phyloP scores from a whole-genome alignment of 108 stramenopile genomes.

The Parietichytrium sp. region DNA sequence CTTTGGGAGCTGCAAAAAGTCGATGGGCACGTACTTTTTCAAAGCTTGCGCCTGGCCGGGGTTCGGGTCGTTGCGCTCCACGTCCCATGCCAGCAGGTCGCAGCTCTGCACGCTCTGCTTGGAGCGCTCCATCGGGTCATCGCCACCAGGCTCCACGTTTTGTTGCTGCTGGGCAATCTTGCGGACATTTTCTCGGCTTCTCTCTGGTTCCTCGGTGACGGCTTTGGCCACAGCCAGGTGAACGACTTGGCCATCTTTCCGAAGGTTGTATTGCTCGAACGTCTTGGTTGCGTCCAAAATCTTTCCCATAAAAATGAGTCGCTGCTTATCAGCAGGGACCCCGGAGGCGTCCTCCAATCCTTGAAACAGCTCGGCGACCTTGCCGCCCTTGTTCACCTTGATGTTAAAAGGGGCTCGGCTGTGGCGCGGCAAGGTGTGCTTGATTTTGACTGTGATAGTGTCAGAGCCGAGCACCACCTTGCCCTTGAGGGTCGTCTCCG shows the following conservation, averaged over 20 bases:
- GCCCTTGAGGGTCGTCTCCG: background rate
- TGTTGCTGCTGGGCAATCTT: background rate
- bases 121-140: background rate
- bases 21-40: constrained; percentile 40
- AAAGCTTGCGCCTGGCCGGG: constrained; percentile 33
- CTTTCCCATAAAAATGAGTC: constrained; percentile 32
- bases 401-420: background rate
- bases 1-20: constrained; percentile 41
- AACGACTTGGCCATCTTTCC: background rate
- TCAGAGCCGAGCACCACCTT: background rate
- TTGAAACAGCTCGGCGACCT: background rate
- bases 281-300: background rate
- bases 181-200: too few relatives aligned
- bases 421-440: background rate
- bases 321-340: background rate
- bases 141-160: background rate
- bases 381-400: background rate
- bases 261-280: background rate
- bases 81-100: constrained; percentile 14
- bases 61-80: constrained; percentile 29
- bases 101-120: constrained; percentile 33
- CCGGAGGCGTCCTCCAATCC: background rate
- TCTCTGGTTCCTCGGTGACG: background rate
- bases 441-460: background rate
- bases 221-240: constrained; percentile 11